Base-by-base conservation (phyloP, 495 filamentous ascomycete species). In the Penicillium coffeae region DNA sequence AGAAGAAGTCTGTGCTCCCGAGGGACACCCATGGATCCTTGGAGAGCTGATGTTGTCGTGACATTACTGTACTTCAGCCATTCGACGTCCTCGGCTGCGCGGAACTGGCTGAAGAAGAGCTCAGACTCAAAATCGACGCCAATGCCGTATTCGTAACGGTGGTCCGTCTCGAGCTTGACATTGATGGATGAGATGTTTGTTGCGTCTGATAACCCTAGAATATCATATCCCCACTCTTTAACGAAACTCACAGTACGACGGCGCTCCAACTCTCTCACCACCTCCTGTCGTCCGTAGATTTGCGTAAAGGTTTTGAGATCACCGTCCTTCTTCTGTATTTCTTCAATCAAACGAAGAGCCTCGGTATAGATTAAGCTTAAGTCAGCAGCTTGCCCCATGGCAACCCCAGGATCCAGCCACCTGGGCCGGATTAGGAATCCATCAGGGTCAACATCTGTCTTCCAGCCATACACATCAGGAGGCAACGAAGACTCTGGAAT, bases 281-380 rank as follows among this genome's bases (percentile, higher is more conserved):
- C 76, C 62, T 84, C 80, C 53, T 85, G 80, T 34, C 76, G 69
- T 35, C 78, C 80, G 45, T 75, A 82, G 43, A 85, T 77, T 45
- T 77, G 69, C 8, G 77, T 76, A 47, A 83, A 69, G 8, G 78
- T 68, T 40, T 72, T 55, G 59, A 80, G 71, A 51, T 81, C 76
- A 20, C 63, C 68, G 6, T 65, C 48, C 15, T 54, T 58, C 35
- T 65, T 68, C 21, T 62, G 57, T 39, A 57, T 60, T 38, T 70
- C 50, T 27, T 74, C 66, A 7, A 78, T 60, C 38, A 73, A 66
- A 5, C 64, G 58, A 47, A 79, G 42, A 5, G 73, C 62, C 47
- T 67, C 73, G 42, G 69, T 62, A 32, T 77, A 80, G 32, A 83
- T 71, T n/a, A 73, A 55, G 35, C 72, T 67, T 21, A 82, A 48